Evolutionary conservation across 202 grass and related monocot genomes (phyloP).

Genomic region (Zoysia matrella): DNA sequence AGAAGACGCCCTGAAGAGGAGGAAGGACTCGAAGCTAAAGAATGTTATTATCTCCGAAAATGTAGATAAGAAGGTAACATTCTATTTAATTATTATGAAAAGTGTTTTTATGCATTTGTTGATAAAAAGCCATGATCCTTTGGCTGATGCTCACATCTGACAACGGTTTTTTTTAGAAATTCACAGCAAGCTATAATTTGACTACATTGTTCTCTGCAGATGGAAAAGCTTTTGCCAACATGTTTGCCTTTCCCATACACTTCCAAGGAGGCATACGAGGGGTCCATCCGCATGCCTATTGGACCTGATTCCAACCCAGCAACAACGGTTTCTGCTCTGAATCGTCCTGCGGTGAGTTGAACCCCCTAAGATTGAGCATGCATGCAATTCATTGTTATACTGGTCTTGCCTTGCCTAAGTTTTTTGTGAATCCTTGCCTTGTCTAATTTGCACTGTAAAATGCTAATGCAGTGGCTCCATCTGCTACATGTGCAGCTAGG

Average conservation of each 20-base stretch:
- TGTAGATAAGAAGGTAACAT: slow-evolving; percentile 81
- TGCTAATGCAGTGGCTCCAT: slow-evolving; percentile 17
- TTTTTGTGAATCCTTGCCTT: no score
- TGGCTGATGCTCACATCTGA: not conserved
- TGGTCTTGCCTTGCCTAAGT: not conserved
- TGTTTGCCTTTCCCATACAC: slow-evolving; percentile 78
- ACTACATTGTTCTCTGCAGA: slow-evolving; percentile 50
- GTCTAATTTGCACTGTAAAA: slow-evolving; percentile 10
- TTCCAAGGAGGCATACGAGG: slow-evolving; percentile 81
- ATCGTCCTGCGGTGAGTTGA: slow-evolving; percentile 75
- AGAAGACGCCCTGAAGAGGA: slow-evolving; percentile 81
- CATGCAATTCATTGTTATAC: slow-evolving; percentile 1
- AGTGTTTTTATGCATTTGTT: no score
- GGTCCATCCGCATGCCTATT: slow-evolving; percentile 94
- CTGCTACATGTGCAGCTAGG: slow-evolving; percentile 9
- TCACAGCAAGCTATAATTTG: slow-evolving; percentile 28
- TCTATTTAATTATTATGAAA: slow-evolving; percentile 16
- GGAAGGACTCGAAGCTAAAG: slow-evolving; percentile 88
- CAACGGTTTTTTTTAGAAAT: slow-evolving; percentile 13
- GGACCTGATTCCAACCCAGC: slow-evolving; percentile 93
- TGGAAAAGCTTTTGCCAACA: slow-evolving; percentile 69
- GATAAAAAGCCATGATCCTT: not conserved
- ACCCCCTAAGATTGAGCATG: not conserved
- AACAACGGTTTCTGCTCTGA: slow-evolving; percentile 72
- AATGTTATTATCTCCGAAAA: slow-evolving; percentile 92